Conservation (phyloP, 108 stramenopile genomes). For the Tribonema minus region DNA sequence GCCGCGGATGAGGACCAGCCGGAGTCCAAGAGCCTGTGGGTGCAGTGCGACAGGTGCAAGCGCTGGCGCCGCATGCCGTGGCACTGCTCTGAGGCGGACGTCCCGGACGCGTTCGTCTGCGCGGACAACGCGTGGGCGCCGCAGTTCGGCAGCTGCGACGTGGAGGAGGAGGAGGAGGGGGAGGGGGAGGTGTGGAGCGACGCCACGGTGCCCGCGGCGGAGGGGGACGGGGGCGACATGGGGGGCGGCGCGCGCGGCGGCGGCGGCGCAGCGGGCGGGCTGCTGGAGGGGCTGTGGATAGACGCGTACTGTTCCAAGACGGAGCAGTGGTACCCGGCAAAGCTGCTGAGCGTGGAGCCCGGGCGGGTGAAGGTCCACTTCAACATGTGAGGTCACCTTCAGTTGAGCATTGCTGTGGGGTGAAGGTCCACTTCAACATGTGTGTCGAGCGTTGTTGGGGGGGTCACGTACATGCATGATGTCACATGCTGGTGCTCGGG, state of each 20-base stretch:
- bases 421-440: too few species aligned
- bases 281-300: background rate
- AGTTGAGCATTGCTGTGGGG: too few species aligned
- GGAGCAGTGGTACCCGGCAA: conserved; percentile 9
- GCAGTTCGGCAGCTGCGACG: conserved; percentile 11
- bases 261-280: too few species aligned
- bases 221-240: too few species aligned
- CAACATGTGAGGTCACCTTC: too few species aligned
- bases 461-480: too few species aligned
- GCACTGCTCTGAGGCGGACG: too few species aligned
- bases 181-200: background rate
- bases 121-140: conserved; percentile 9
- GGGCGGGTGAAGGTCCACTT: background rate
- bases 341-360: background rate
- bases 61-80: conserved; percentile 27
- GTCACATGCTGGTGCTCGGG: too few species aligned
- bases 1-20: too few species aligned
- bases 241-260: too few species aligned
- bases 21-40: conserved; percentile 25
- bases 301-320: conserved; percentile 1
- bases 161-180: background rate
- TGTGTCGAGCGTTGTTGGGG: too few species aligned
- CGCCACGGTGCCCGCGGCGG: too few species aligned
- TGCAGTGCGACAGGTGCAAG: conserved; percentile 18
- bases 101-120: background rate